phyloP scores from a whole-genome alignment of 345 rosid genomes.

The Populus simonii region DNA sequence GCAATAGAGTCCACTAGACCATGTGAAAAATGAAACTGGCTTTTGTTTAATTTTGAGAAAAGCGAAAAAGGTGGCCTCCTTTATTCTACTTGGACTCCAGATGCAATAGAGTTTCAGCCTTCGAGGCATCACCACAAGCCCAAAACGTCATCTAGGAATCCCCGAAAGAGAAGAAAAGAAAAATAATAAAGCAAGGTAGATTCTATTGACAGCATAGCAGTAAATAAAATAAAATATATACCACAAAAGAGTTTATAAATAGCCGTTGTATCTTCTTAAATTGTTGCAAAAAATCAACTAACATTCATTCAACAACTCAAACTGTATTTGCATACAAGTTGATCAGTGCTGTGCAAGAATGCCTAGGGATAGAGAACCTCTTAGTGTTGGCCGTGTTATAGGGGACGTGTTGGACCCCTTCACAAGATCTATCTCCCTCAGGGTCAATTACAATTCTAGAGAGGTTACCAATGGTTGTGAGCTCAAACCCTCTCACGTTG shows the following conservation, averaged over 20 bases:
- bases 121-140: neutral
- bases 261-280: neutral
- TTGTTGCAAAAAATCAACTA: neutral
- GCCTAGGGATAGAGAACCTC: conserved; percentile 60
- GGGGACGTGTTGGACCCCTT: conserved; percentile 70
- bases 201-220: neutral
- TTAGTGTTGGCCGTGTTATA: conserved; percentile 58
- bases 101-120: neutral
- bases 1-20: too few relatives aligned
- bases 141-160: neutral
- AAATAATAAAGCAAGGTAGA: neutral
- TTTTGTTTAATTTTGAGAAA: too few relatives aligned
- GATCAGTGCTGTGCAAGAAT: conserved; percentile 1
- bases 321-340: neutral
- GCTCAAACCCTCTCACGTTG: conserved; percentile 56
- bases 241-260: neutral
- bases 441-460: conserved; percentile 27
- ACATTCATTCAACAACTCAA: neutral
- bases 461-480: conserved; percentile 55
- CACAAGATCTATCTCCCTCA: conserved; percentile 42
- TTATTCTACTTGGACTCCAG: neutral
- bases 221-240: neutral
- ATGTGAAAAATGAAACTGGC: neutral
- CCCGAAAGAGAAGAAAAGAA: neutral
- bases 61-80: neutral